These are phyloP conservation scores for Trichocladium uniseriatum DNA, from an alignment of 495 filamentous ascomycete genomes.

Conservation along the genomic window DNA sequence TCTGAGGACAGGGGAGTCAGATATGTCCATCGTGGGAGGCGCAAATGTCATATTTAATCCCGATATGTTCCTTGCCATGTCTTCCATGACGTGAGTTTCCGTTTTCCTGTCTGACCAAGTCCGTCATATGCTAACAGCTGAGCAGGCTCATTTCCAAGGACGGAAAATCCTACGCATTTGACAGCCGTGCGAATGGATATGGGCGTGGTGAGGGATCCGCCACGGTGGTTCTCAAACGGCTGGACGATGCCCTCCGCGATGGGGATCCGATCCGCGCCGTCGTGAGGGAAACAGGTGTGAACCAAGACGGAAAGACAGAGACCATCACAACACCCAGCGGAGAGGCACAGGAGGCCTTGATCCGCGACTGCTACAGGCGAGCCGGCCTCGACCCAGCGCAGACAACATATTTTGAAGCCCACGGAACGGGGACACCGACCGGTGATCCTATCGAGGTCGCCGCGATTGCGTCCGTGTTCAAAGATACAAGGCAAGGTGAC, in stretches of 20 bases:
- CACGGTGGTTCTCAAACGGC: conserved; percentile 48
- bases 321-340: conserved; percentile 39
- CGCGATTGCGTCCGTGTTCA: conserved; percentile 39
- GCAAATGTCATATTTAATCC: conserved; percentile 29
- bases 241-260: conserved; percentile 45
- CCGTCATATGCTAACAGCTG: not conserved
- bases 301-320: conserved; percentile 46
- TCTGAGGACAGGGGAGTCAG: conserved; percentile 40
- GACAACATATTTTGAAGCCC: conserved; percentile 42
- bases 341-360: conserved; percentile 43
- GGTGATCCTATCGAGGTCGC: conserved; percentile 50
- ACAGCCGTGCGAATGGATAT: conserved; percentile 53
- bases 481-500: conserved; percentile 21
- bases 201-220: conserved; percentile 50
- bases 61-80: conserved; percentile 28
- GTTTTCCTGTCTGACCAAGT: not conserved
- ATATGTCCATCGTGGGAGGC: conserved; percentile 39
- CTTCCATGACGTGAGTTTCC: conserved; percentile 20
- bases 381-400: conserved; percentile 36
- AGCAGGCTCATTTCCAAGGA: conserved; percentile 23
- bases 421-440: conserved; percentile 48
- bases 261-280: conserved; percentile 51
- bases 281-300: conserved; percentile 47
- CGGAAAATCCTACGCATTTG: conserved; percentile 34
- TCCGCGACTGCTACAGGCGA: conserved; percentile 37